Base-by-base conservation (phyloP, 148 eudicot species). In the Selenicereus undatus region DNA sequence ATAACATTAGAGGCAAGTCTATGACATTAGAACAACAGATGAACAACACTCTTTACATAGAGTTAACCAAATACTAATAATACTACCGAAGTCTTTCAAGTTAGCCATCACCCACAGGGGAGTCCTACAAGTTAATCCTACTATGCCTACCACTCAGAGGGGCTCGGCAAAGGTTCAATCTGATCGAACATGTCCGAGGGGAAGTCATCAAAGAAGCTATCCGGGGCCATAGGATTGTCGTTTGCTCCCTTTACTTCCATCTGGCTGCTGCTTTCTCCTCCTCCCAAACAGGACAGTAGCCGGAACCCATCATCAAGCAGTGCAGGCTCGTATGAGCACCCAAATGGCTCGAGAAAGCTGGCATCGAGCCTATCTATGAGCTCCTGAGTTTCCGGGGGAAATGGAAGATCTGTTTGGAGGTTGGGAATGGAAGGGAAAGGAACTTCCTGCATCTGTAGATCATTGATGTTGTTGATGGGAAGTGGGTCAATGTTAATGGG, bases 181-280 rank as follows among this genome's bases (percentile, higher is more conserved):
- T 88, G 86, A 82, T 93, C 98, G 68, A 95, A 95, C 78, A 93
- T 79, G 74, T 93, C 96, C 42, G 89, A 65, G 4, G 98, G 97
- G 80, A 95, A 88, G 78, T 91, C 97, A 83, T 91, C 93, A 21
- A 91, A 91, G 82, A 90, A 89, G 75, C 88, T 83, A 76, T 90
- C 91, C 14, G 89, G 89, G 0, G 83, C 81, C 32, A 76, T 69
- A 20, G 88, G 82, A 56, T 84, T 81, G 66, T 83, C 82, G 30
- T 56, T 77, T 5, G 66, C 79, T 42, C 62, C 75, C 77, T 79
- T 81, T n/a, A 66, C 87, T 60, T 62, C 81, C 18, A 42, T 3
- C 9, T 20, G 45, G 62, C 26, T 18, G 24, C 30, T 18, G 32
- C 50, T n/a, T 4, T 20, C 77, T 80, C 81, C 52, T 48, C 52